A percentile compares a stretch with the other conserved stretches of the same genome.
These are phyloP conservation scores for Dorcoceras hygrometricum DNA, from an alignment of 257 asterid species.

Conservation along the genomic window DNA sequence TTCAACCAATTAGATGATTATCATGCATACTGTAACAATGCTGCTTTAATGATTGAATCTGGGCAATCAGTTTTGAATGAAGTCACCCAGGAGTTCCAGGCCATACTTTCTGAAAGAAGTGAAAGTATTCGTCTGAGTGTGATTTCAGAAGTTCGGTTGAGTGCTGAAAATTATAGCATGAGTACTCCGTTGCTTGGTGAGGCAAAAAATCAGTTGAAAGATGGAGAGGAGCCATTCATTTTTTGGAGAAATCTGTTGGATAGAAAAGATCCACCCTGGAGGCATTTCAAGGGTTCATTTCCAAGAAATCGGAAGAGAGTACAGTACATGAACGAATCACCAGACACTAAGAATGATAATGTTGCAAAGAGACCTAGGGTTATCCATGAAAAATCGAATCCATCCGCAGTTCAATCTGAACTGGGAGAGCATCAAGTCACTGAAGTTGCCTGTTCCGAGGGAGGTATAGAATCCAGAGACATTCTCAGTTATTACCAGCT, in stretches of 20 bases:
- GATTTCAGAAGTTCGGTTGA: conserved; percentile 58
- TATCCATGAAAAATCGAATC: conserved; percentile 33
- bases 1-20: conserved; percentile 69
- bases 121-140: conserved; percentile 23
- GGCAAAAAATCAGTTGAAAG: conserved; percentile 41
- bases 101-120: conserved; percentile 40
- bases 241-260: conserved; percentile 77
- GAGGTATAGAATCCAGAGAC: conserved; percentile 19
- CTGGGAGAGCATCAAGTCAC: conserved; percentile 21
- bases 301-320: conserved; percentile 75
- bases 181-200: conserved; percentile 59
- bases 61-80: conserved; percentile 46
- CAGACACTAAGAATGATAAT: conserved; percentile 39
- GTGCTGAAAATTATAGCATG: conserved; percentile 44
- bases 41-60: conserved; percentile 35
- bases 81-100: conserved; percentile 52
- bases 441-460: conserved; percentile 28
- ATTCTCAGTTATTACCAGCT: conserved; percentile 13
- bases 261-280: conserved; percentile 65
- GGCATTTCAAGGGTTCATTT: conserved; percentile 37
- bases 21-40: conserved; percentile 41
- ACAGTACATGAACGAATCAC: conserved; percentile 41
- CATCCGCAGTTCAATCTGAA: conserved; percentile 34
- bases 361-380: conserved; percentile 53
- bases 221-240: conserved; percentile 53